phyloP scores from a whole-genome alignment of 2,329 filamentous ascomycete genomes.

The Nothomitra cinnamomea region DNA sequence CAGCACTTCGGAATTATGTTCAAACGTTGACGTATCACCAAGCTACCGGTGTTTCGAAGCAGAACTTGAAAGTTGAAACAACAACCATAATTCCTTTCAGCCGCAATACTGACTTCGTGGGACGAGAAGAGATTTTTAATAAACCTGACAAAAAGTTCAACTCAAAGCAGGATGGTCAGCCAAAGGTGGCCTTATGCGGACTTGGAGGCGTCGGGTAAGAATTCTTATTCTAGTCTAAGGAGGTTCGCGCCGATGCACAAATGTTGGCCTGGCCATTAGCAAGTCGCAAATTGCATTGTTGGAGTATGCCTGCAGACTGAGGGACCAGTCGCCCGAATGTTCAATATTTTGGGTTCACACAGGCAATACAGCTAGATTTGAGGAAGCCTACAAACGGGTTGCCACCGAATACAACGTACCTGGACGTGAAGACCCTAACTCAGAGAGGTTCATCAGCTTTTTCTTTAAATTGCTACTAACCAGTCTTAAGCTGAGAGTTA shows the following conservation, averaged over 20 bases:
- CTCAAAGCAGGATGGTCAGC: background rate
- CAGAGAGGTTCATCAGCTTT: too few relatives aligned
- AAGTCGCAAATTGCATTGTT: constrained; percentile 24
- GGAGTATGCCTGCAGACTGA: constrained; percentile 20
- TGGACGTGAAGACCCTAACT: constrained; percentile 17
- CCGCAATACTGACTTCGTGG: background rate
- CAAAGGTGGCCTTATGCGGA: background rate
- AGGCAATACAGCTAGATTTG: constrained; percentile 18
- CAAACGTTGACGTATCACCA: background rate
- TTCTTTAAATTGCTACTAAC: too few relatives aligned
- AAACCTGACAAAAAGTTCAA: background rate
- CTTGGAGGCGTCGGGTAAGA: too few relatives aligned
- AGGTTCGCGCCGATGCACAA: background rate
- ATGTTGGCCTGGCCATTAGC: constrained; percentile 8
- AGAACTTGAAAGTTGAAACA: too few relatives aligned
- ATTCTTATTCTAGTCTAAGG: background rate
- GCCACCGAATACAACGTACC: constrained; percentile 17
- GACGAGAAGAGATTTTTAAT: background rate
- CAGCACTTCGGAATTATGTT: background rate
- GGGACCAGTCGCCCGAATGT: constrained; percentile 14
- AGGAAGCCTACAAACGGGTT: constrained; percentile 21
- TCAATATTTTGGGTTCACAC: constrained; percentile 25
- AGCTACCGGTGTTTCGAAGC: too few relatives aligned
- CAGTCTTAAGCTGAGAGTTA: too few relatives aligned
- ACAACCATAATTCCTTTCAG: background rate